phyloP scores from a whole-genome alignment of 2,329 filamentous ascomycete genomes.

The Thielaviopsis ethacetica region DNA sequence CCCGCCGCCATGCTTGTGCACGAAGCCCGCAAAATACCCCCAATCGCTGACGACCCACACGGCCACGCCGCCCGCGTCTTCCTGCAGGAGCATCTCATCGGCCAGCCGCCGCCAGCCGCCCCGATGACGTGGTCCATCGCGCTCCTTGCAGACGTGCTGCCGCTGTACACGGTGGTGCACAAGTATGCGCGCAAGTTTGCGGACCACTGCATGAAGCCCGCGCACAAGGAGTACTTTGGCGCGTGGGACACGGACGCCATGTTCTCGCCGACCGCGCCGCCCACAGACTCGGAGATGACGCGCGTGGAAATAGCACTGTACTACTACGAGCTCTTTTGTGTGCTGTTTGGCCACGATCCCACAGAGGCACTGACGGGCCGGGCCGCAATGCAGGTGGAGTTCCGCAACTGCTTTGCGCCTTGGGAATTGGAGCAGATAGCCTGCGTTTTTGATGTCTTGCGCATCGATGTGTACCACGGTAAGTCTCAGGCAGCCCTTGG shows the following conservation, averaged over 20 bases:
- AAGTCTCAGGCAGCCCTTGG: background rate
- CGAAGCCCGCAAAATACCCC: slow-evolving; percentile 1
- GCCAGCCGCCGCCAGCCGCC: background rate
- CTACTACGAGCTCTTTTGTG: slow-evolving; percentile 8
- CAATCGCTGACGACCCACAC: background rate
- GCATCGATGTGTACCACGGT: slow-evolving; percentile 5
- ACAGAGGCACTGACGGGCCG: background rate
- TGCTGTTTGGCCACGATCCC: slow-evolving; percentile 9
- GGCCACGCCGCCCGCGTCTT: background rate
- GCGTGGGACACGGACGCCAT: slow-evolving; percentile 2
- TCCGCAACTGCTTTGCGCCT: slow-evolving; percentile 4
- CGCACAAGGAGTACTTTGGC: background rate
- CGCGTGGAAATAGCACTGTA: slow-evolving; percentile 9
- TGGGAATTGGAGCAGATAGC: slow-evolving; percentile 11
- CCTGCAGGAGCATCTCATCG: background rate
- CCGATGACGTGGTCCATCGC: background rate
- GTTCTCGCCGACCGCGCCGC: background rate
- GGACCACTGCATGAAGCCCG: background rate
- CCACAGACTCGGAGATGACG: background rate
- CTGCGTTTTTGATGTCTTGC: slow-evolving; percentile 5
- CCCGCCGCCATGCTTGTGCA: slow-evolving; percentile 1
- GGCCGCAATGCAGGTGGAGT: background rate
- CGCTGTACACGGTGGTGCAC: background rate
- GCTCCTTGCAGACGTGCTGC: background rate
- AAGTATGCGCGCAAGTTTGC: background rate